A percentile compares a stretch with the other conserved stretches of the same genome.
These are phyloP conservation scores for Candida ponderosae DNA, from an alignment of 805 yeast species.

Conservation along the genomic window DNA sequence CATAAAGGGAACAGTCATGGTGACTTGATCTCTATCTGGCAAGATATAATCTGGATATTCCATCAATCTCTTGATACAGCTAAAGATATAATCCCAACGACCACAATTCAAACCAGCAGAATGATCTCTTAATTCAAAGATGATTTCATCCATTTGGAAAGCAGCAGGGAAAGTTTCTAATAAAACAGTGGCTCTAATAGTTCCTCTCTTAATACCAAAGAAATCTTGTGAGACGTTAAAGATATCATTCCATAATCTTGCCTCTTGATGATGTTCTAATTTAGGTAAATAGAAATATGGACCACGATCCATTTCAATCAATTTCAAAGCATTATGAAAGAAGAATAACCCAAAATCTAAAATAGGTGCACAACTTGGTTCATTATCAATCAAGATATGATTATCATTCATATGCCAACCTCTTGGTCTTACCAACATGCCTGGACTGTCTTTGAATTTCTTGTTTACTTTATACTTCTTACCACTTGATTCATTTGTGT, in stretches of 20 bases:
- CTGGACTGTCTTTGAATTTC: slow-evolving; percentile 58
- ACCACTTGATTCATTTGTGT: slow-evolving; percentile 35
- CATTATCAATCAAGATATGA: slow-evolving; percentile 65
- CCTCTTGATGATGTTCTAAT: slow-evolving; percentile 82
- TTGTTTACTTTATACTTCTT: slow-evolving; percentile 20
- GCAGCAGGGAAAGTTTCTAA: slow-evolving; percentile 84
- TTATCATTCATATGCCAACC: slow-evolving; percentile 82
- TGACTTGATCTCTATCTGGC: slow-evolving; percentile 75
- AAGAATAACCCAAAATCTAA: slow-evolving; percentile 76
- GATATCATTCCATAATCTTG: slow-evolving; percentile 76
- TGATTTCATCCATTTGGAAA: slow-evolving; percentile 83
- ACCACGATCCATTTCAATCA: slow-evolving; percentile 59
- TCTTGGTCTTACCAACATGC: slow-evolving; percentile 78
- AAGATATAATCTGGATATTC: slow-evolving; percentile 57
- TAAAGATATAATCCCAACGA: slow-evolving; percentile 84
- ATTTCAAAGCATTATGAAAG: slow-evolving; percentile 61
- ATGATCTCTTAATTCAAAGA: slow-evolving; percentile 69
- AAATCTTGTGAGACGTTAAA: slow-evolving; percentile 71
- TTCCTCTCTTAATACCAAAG: slow-evolving; percentile 62
- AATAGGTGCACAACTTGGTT: slow-evolving; percentile 70
- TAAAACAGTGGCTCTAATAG: slow-evolving; percentile 73
- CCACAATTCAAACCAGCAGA: slow-evolving; percentile 82
- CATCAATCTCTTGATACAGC: slow-evolving; percentile 68
- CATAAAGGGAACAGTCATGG: slow-evolving; percentile 80
- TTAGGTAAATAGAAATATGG: slow-evolving; percentile 81